Evolutionary conservation across 2,329 filamentous ascomycete species (phyloP), one percentile per base, ranked within the genome.

Genomic region (Ophiostoma perfectum): DNA sequence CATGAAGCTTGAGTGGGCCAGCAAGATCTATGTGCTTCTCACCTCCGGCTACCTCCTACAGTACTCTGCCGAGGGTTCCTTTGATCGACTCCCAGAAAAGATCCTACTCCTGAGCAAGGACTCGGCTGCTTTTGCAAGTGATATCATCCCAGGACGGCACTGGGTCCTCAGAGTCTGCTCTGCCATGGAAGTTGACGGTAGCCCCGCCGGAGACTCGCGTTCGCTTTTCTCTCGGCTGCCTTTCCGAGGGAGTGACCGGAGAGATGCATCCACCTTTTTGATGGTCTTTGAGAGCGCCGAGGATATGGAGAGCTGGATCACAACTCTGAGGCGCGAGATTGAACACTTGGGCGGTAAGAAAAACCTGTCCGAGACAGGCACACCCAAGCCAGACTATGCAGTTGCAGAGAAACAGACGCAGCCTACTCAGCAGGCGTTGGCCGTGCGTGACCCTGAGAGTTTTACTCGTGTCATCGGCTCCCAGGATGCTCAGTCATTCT

Each of bases 161-260:
- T 93, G 90, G 86, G 91, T 94, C 5, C 77, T 94, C 14, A 90
- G 92, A 72, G 86, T 94, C 36, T 89, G 87, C 2, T 89, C 91
- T 47, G 80, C 82, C 8, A 86, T 87, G 68, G 39, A 42, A 4
- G 39, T 18, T 2, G 87, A 88, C 65, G 78, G 84, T 2, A 84
- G 90, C 0, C 75, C 82, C 14, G 74, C 80, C 3, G 73, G 80
- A 2, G 83, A 86, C 49, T 80, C 84, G 3, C 84, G 85, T 65
- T 90, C 88, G 1, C 77, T 92, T 3, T 81, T 92, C 44, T 86
- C 88, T 1, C 85, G 88, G 67, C 79, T 92, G 65, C 83, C 87
- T 2, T 84, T 90, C 55, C 84, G 86, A 55, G 82, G 80, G 52
- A 76, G 79, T 9, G 85, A 88, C 67, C 85, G 83, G 74, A 83